Conservation (phyloP, 2,329 filamentous ascomycete species). For the Chalaropsis ovoidea region DNA sequence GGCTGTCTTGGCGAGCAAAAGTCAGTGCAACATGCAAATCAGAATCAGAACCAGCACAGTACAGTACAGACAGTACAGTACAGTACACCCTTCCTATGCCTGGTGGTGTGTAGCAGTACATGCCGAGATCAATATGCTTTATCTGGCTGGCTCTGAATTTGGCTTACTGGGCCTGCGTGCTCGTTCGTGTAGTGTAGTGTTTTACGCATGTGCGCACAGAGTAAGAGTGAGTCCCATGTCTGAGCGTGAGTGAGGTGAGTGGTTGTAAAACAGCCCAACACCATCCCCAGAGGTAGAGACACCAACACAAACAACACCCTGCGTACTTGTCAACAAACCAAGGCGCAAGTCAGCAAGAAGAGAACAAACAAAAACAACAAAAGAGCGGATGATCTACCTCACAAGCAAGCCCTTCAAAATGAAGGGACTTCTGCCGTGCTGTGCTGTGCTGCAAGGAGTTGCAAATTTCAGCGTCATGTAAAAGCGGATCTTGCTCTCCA, state of each 20-base stretch:
- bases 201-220: not conserved
- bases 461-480: not conserved
- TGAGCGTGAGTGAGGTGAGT: not conserved
- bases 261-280: not conserved
- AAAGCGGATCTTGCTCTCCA: not conserved
- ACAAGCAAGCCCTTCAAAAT: not conserved
- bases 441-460: not conserved
- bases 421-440: not conserved
- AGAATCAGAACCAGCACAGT: not conserved
- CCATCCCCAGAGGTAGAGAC: not conserved
- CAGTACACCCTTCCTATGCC: not conserved
- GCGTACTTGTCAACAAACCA: not conserved
- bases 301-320: not conserved
- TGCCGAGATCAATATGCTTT: not conserved
- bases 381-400: not conserved
- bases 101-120: not conserved
- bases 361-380: not conserved
- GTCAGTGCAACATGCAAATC: conserved; percentile 3
- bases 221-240: not conserved
- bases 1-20: not conserved
- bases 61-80: not conserved
- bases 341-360: not conserved
- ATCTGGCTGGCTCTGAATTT: too few species aligned
- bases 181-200: not conserved
- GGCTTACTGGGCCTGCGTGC: not conserved